Evolutionary conservation across 2,329 filamentous ascomycete species (phyloP).

Genomic region (Fusarium nygamai): DNA sequence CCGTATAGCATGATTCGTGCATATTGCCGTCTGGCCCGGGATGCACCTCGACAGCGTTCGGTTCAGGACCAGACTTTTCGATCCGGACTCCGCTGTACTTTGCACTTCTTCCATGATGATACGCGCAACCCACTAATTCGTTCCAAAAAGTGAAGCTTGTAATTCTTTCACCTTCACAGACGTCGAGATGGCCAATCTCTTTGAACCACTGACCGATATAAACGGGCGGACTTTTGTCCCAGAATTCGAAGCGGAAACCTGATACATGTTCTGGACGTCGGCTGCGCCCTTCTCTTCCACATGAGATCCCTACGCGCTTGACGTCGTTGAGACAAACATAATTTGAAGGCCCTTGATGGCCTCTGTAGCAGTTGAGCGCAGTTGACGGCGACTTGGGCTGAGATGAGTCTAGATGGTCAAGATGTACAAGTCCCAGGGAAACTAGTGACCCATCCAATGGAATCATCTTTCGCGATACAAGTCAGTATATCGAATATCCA

Average conservation of each 20-base stretch:
- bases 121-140: too few species aligned
- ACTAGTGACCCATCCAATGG: too few species aligned
- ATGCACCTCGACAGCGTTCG: background rate
- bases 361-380: too few species aligned
- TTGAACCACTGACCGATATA: slow-evolving; percentile 13
- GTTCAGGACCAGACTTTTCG: background rate
- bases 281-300: background rate
- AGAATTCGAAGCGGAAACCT: slow-evolving; percentile 11
- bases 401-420: too few species aligned
- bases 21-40: background rate
- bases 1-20: background rate
- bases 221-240: background rate
- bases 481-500: accelerated
- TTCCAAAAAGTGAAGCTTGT: too few species aligned
- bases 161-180: too few species aligned
- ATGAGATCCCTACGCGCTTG: background rate
- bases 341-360: too few species aligned
- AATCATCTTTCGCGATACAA: too few species aligned
- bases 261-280: background rate
- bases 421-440: too few species aligned
- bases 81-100: background rate
- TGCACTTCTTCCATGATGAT: too few species aligned
- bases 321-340: too few species aligned
- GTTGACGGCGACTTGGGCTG: too few species aligned
- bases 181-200: background rate